Base-by-base conservation (phyloP, 1,284 basidiomycete species). In the Xerocomus nothofagi region DNA sequence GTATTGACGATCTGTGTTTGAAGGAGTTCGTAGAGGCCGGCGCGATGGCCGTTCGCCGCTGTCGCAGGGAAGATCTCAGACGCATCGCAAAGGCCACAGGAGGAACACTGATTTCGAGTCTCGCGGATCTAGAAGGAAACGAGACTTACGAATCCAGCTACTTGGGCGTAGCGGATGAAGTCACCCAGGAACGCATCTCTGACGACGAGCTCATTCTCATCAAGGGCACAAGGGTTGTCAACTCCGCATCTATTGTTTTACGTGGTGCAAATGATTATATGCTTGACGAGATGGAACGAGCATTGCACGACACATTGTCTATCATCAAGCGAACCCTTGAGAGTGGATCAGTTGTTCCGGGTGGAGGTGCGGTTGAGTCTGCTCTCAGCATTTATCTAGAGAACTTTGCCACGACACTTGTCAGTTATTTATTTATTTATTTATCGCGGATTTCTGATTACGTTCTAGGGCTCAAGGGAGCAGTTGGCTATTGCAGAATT, bases 1-100 rank as follows among this genome's bases (percentile, higher is more conserved):
- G 97, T 43, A 99, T 99, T 61, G 97, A 99, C 65, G 97, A 99
- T 67, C 78, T 99, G 27, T 97, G 94, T 69, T 75, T 99, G 62
- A 99, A 99, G 71, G 97, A 99, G 74, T 99, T 99, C 65, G 93
- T 99, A 49, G 97, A 99, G 74, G 96, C 94, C 14, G 97, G 97
- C 36, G 97, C 96, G 0, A 99, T 99, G 91, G 97, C 94, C 33
- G 97, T 99, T 47, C 86, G 97, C 57, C 81, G 97, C 63, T 99
- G 97, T 77, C 86, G 91, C 67, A 99, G 99, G 73, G 97, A 99
- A 69, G 97, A 99, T 69, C 79, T 99, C 46, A 84, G 94, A 51
- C 86, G 97, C 47, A 99, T 99, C 61, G 97, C 97, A 39, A 97
- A 91, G 70, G 96, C 97, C 6, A 98, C 96, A 0, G 97, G 97